Evolutionary conservation across 192 early-diverging fungal species (phyloP), one percentile per base, ranked within the genome.

Genomic region (Podila verticillata): DNA sequence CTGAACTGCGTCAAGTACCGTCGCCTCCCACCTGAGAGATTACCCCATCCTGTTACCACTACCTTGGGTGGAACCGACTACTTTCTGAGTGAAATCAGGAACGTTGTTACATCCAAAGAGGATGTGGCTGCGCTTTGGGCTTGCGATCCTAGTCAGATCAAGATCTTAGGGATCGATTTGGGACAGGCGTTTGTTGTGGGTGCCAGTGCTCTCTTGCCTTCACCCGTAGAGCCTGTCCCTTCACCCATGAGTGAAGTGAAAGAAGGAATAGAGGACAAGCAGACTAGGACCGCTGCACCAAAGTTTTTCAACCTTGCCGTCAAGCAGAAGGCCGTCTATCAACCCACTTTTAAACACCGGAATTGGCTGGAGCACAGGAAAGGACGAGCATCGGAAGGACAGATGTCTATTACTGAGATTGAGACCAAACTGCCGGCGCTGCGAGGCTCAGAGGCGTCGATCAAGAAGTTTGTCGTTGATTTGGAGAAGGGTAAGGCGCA

Each of bases 101-200:
- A 73, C 31, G 34, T 73, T 7, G 48, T 73, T 44, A 35, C 57
- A 63, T 59, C 57, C 28, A 48, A 66, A n/a, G 44, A 66, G 29
- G 63, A 54, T 32, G 64, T 73, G 0, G 20, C 4, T 1, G n/a
- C 28, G 1, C 51, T 72, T 35, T 66, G 63, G 63, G 31, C 24
- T n/a, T 61, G 59, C 31, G 60, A 61, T 4, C 60, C 60, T 31
- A 4, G 6, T 13, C 39, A 54, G 19, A 70, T 70, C 61, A 70
- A 63, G 49, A 39, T 70, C 8, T 30, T 70, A 1, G 69, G 60
- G 20, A 70, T 70, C 29, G 61, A 70, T 24, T 22, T 70, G 32
- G 61, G 61, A 9, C 58, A 70, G 22, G 61, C 59, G 22, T 70
- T 70, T 26, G 48, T 70, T 10, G 59, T 57, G 26, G 61, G 69